Percentiles rank a stretch among this genome's conserved stretches.
phyloP scores from a whole-genome alignment of 1,284 basidiomycete genomes.

The Neolentinus lepideus region DNA sequence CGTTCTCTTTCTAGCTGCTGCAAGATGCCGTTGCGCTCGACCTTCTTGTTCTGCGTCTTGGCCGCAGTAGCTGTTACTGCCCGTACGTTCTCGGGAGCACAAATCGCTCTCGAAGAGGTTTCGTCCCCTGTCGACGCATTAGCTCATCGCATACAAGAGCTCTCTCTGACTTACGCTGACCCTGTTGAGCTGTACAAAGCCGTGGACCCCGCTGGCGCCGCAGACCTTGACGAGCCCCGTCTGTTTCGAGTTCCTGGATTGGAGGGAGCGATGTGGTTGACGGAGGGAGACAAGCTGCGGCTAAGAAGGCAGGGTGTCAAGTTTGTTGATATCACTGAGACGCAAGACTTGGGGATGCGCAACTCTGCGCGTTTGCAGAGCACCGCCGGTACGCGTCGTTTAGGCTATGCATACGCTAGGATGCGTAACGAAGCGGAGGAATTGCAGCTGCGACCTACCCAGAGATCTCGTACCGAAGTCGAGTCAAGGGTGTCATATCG shows the following conservation, averaged over 20 bases:
- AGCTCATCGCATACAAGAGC: neutral
- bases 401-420: too few species aligned
- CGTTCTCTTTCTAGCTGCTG: too few species aligned
- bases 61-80: too few species aligned
- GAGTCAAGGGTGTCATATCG: conserved; percentile 18
- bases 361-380: neutral
- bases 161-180: neutral
- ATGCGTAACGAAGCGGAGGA: too few species aligned
- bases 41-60: too few species aligned
- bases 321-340: conserved; percentile 32
- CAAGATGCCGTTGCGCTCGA: too few species aligned
- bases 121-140: neutral
- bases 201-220: neutral
- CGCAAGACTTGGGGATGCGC: neutral
- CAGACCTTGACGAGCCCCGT: conserved; percentile 12
- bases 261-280: conserved; percentile 28
- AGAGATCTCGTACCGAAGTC: conserved; percentile 13
- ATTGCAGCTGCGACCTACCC: conserved; percentile 3
- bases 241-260: conserved; percentile 13
- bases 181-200: neutral
- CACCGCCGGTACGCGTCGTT: neutral
- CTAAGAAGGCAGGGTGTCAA: conserved; percentile 25
- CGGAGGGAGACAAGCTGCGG: conserved; percentile 34
- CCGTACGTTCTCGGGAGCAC: neutral
- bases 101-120: neutral